Evolutionary conservation across 495 filamentous ascomycete genomes (phyloP).

Genomic region (Xanthoparmelia taractica): DNA sequence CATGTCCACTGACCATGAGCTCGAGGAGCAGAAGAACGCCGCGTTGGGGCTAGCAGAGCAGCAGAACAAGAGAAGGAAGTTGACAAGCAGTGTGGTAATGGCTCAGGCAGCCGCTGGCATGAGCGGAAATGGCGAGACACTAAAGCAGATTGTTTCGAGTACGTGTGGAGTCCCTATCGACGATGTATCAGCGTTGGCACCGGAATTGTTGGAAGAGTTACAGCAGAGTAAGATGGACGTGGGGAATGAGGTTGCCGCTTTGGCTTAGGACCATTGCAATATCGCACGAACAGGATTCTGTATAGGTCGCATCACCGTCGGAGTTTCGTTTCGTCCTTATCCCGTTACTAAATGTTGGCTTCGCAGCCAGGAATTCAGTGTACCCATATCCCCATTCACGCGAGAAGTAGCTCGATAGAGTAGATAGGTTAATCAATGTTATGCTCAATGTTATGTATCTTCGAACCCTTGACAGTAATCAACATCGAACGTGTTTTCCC

Average conservation of each 20-base stretch:
- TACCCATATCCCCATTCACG: neutral
- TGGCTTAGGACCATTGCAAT: slow-evolving; percentile 5
- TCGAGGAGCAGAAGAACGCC: slow-evolving; percentile 15
- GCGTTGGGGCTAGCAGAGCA: slow-evolving; percentile 17
- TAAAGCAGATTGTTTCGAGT: slow-evolving; percentile 20
- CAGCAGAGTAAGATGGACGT: slow-evolving; percentile 18
- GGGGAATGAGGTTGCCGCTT: slow-evolving; percentile 2
- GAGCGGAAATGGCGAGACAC: slow-evolving; percentile 20
- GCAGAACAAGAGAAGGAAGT: slow-evolving; percentile 19
- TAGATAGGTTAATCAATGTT: neutral
- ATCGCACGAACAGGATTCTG: neutral
- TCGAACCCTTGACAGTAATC: neutral
- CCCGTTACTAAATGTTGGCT: neutral
- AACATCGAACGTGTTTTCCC: neutral
- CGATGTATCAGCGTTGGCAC: slow-evolving; percentile 16
- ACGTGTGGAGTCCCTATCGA: slow-evolving; percentile 18
- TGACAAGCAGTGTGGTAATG: slow-evolving; percentile 15
- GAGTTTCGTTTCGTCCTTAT: neutral
- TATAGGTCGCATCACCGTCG: neutral
- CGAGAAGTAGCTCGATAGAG: neutral
- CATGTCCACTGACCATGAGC: slow-evolving; percentile 7
- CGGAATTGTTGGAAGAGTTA: slow-evolving; percentile 25
- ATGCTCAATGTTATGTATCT: too few species aligned
- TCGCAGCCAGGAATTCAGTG: neutral
- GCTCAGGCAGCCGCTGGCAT: slow-evolving; percentile 25